phyloP scores from a whole-genome alignment of 2,329 filamentous ascomycete species.

The Colletotrichum tropicale region DNA sequence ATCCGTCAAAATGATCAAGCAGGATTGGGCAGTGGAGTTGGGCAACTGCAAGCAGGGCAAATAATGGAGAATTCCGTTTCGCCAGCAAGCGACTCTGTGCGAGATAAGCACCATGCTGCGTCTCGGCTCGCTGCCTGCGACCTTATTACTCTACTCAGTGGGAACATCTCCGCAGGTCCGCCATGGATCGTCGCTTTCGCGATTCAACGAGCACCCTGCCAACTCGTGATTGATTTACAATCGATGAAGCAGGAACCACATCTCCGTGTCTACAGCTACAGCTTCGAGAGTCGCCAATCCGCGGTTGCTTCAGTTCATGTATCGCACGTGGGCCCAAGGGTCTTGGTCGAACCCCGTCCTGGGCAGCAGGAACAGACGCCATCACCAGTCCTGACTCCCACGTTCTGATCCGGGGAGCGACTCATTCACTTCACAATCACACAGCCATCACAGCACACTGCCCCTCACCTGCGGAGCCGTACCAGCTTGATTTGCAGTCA shows the following conservation, averaged over 20 bases:
- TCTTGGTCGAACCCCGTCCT: neutral
- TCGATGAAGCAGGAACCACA: neutral
- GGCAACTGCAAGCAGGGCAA: neutral
- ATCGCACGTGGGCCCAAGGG: neutral
- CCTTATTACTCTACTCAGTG: neutral
- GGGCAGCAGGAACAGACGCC: neutral
- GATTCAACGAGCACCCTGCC: neutral
- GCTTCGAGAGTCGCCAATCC: neutral
- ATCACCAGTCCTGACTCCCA: neutral
- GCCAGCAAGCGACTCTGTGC: neutral
- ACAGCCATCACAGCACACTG: neutral
- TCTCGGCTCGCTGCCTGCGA: neutral
- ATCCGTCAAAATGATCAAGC: neutral
- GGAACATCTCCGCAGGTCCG: neutral
- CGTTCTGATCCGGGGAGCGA: neutral
- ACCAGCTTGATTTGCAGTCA: constrained; percentile 1
- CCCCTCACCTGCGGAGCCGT: neutral
- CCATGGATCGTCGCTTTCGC: neutral
- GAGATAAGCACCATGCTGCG: neutral
- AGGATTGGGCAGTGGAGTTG: neutral
- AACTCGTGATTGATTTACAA: neutral
- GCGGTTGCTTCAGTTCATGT: neutral
- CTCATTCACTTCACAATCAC: neutral
- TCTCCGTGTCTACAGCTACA: neutral
- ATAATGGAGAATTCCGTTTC: neutral